Base-by-base conservation (phyloP, 352 stramenopile species). In the Pythium dissotocum region DNA sequence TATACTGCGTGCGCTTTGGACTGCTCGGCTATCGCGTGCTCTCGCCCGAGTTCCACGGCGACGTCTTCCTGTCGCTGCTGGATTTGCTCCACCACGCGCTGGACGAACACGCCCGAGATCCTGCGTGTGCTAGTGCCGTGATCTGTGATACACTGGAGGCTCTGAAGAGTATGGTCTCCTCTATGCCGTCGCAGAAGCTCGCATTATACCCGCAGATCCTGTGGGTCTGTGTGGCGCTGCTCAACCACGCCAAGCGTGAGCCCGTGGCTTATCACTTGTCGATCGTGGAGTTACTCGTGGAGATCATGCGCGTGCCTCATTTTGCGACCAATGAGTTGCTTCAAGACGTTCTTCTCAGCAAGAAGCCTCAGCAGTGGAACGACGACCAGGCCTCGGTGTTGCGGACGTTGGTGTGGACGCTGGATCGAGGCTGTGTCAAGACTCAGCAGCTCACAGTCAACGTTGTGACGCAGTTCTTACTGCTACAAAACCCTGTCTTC, bases 131-230 rank as follows among this genome's bases (percentile, higher is more conserved):
- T 0, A 63, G 71, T 44, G 61, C 63, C 0, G 65, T 93, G 32
- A 73, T 86, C 13, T 59, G 52, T 13, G 83, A 91, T 10, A 91
- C 79, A 2, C 57, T 94, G 16, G 8, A 61, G 0, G 53, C 83
- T 7, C 48, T 93, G 4, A 57, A 68, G 5, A 71, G 69, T 38
- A 70, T 90, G 57, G 74, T 87, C 8, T 36, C 60, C 5, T 63
- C 33, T 28, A 94, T 91, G 81, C 80, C 86, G 10, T 32, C 68
- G 2, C 48, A 74, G 9, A 82, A 82, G 68, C 67, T 93, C 4
- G 76, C 77, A 51, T 44, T 95, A n/a, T 95, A 89, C 36, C 85
- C 85, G 1, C 87, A 93, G 69, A 71, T 95, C 6, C 64, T 91
- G 24, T 95, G 85, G 87, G 82, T 91, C 0, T 76, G 77, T 9